A percentile compares a stretch with the other conserved stretches of the same genome.
phyloP scores from a whole-genome alignment of 2,329 filamentous ascomycete genomes.

The Coniochaeta sp. region DNA sequence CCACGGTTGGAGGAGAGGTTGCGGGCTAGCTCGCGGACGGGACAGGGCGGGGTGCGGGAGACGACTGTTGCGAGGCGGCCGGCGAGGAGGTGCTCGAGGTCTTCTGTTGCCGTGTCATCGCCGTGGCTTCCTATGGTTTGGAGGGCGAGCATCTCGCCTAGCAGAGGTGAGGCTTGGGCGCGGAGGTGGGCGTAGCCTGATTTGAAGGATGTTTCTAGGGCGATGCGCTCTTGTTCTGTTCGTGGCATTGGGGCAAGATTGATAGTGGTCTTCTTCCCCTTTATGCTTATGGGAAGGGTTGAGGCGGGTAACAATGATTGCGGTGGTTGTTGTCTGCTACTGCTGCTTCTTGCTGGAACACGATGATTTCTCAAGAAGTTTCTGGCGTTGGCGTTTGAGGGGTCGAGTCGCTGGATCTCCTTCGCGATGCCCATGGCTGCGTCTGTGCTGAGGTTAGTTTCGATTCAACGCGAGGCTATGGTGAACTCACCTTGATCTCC shows the following conservation, averaged over 20 bases:
- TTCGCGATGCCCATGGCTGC: conserved; percentile 7
- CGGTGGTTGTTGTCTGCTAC: background rate
- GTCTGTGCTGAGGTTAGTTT: conserved; percentile 2
- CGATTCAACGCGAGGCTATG: background rate
- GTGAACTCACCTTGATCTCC: conserved; percentile 5
- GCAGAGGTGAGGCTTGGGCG: conserved; percentile 5
- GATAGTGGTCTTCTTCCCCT: background rate
- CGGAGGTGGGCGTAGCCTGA: conserved; percentile 1
- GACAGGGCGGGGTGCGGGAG: conserved; percentile 5
- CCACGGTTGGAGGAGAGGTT: conserved; percentile 2
- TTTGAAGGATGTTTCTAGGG: conserved; percentile 4
- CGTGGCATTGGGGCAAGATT: background rate
- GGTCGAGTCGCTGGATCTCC: conserved; percentile 9
- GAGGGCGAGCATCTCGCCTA: conserved; percentile 9
- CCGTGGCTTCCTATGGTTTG: conserved; percentile 2
- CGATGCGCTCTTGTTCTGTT: background rate
- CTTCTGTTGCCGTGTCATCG: conserved; percentile 4
- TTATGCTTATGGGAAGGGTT: background rate
- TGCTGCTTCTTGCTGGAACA: background rate
- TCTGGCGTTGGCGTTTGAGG: conserved; percentile 3
- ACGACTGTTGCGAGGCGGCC: conserved; percentile 8
- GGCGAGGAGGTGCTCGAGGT: conserved; percentile 6
- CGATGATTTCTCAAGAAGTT: background rate
- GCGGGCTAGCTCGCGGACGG: conserved; percentile 11
- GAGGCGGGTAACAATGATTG: background rate